Conservation (phyloP, 2,329 filamentous ascomycete species). For the Myriosclerotinia duriaeana region DNA sequence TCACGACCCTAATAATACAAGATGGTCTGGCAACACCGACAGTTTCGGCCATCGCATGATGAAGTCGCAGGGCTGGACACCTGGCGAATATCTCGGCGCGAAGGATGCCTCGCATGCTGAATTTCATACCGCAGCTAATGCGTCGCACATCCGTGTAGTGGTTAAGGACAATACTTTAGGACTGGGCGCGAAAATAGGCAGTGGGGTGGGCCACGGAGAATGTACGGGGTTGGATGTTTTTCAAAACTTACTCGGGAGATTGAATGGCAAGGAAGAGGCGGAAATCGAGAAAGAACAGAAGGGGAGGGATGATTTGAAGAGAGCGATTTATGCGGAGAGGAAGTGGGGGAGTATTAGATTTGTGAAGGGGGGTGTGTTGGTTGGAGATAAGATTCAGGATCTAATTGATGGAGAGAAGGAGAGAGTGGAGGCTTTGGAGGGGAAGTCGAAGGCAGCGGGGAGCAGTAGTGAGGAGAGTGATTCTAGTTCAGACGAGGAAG, state of each 20-base stretch:
- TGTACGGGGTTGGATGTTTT: slow-evolving; percentile 85
- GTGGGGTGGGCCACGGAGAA: slow-evolving; percentile 63
- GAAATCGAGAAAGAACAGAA: slow-evolving; percentile 69
- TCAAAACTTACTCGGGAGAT: slow-evolving; percentile 77
- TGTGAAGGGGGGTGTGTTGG: slow-evolving; percentile 74
- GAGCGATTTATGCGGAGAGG: slow-evolving; percentile 69
- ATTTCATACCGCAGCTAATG: slow-evolving; percentile 75
- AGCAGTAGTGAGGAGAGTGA: slow-evolving; percentile 23
- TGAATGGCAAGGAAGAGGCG: slow-evolving; percentile 85
- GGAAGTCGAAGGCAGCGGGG: slow-evolving; percentile 8
- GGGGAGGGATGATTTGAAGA: slow-evolving; percentile 66
- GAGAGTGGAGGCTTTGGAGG: slow-evolving; percentile 36
- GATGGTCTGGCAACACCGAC: slow-evolving; percentile 79
- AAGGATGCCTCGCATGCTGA: slow-evolving; percentile 72
- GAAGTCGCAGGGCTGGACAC: slow-evolving; percentile 83
- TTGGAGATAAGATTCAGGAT: slow-evolving; percentile 57
- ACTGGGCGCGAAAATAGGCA: slow-evolving; percentile 75
- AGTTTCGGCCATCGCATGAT: slow-evolving; percentile 90
- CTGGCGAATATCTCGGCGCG: slow-evolving; percentile 78
- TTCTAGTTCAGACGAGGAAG: slow-evolving; percentile 17
- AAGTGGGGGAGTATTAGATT: slow-evolving; percentile 83
- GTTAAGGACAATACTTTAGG: slow-evolving; percentile 91
- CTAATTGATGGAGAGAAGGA: slow-evolving; percentile 43
- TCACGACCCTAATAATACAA: slow-evolving; percentile 91
- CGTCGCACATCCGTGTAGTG: slow-evolving; percentile 79